These are phyloP conservation scores for Geosmithia morbida DNA, from an alignment of 2,329 filamentous ascomycete species.

Conservation along the genomic window DNA sequence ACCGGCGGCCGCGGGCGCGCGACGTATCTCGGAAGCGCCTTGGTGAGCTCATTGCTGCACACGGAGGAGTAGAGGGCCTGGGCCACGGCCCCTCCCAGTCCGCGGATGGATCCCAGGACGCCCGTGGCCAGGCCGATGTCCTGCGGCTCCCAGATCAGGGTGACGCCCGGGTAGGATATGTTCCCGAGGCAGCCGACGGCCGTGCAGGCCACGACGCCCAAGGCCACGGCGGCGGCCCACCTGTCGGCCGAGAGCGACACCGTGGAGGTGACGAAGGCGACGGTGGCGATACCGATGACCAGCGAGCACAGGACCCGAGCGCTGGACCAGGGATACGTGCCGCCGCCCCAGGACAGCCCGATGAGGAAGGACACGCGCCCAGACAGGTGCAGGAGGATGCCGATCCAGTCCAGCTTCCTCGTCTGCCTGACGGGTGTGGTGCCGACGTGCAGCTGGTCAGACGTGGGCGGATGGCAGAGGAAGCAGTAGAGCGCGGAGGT, in stretches of 20 bases:
- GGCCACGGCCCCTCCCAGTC: slow-evolving; percentile 21
- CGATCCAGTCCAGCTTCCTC: slow-evolving; percentile 28
- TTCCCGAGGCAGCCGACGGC: slow-evolving; percentile 23
- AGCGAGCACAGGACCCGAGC: slow-evolving; percentile 19
- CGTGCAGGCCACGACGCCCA: slow-evolving; percentile 15
- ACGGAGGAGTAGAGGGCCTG: slow-evolving; percentile 21
- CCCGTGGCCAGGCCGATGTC: slow-evolving; percentile 29
- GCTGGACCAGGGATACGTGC: slow-evolving; percentile 25
- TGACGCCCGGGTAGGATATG: slow-evolving; percentile 25
- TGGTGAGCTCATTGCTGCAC: slow-evolving; percentile 17
- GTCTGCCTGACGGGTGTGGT: slow-evolving; percentile 21
- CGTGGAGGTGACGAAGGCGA: slow-evolving; percentile 18
- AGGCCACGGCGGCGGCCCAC: slow-evolving; percentile 15
- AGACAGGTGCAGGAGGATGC: slow-evolving; percentile 24
- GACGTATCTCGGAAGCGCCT: slow-evolving; percentile 18
- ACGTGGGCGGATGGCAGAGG: slow-evolving; percentile 32
- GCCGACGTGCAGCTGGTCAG: slow-evolving; percentile 23
- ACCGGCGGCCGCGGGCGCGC: slow-evolving; percentile 13
- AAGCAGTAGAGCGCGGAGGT: slow-evolving; percentile 23
- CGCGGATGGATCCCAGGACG: slow-evolving; percentile 28
- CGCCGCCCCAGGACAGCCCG: slow-evolving; percentile 27
- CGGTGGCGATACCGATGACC: slow-evolving; percentile 19
- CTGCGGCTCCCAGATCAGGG: slow-evolving; percentile 27
- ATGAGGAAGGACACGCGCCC: slow-evolving; percentile 26
- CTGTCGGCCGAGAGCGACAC: slow-evolving; percentile 11